Evolutionary conservation across 352 stramenopile genomes (phyloP), one percentile per base, ranked within the genome.

Genomic region (Pythium rishiriense): DNA sequence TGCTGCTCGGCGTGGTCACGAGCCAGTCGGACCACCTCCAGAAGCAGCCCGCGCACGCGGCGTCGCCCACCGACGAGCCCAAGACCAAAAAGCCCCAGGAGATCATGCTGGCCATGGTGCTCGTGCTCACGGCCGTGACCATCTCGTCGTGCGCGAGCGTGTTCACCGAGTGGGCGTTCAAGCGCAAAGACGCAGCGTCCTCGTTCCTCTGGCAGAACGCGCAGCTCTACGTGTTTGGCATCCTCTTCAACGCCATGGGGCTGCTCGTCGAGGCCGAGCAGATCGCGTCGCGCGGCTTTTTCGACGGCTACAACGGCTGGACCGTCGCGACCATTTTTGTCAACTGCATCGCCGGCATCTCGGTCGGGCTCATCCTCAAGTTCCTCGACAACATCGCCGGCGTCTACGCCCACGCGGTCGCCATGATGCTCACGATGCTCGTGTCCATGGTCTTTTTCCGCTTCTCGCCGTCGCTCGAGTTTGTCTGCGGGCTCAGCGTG

Each of bases 321-420:
- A 93, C 85, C n/a, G 39, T 83, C 31, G 79, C 83, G 2, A 85
- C 93, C 42, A 80, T 96, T 35, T 68, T 78, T 8, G 81, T 93
- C 42, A 88, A 94, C 70, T 90, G 78, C 41, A 67, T 90, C 41
- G 82, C 71, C 31, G 87, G 87, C 37, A 84, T 96, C 55, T 83
- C 71, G 39, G 87, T 94, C 73, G 85, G 81, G 45, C 75, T 87
- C 29, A 90, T 96, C 53, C 74, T 96, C 58, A 94, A 94, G 69
- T 96, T 85, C 62, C 53, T 96, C n/a, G 87, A 96, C 83, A 96
- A 96, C 66, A 96, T 96, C n/a, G 87, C 84, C 35, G 90, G 80
- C 56, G 83, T 94, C 6, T 94, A 92, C 72, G 82, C 83, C 21
- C 87, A 96, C 56, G 85, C 84, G 22, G 77, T 96, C 61, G 87